A percentile compares a stretch with the other conserved stretches of the same genome.
Evolutionary conservation across 2,329 filamentous ascomycete genomes (phyloP).

Genomic region (Epichloe amarillans): DNA sequence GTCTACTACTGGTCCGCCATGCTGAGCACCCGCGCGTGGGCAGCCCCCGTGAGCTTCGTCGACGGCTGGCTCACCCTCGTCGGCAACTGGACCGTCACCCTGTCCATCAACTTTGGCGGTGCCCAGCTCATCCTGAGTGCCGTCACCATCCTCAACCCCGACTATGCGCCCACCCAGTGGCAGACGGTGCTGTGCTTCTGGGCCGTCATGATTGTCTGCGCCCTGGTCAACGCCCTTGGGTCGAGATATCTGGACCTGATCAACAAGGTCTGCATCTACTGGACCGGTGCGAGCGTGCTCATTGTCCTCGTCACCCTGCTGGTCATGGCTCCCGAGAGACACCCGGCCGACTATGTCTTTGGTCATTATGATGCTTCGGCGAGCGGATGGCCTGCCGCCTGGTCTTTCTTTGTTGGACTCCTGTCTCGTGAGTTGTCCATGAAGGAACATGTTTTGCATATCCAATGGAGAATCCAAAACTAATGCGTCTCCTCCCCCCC

Average conservation of each 20-base stretch:
- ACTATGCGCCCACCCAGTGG: slow-evolving; percentile 48
- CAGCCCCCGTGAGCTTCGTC: slow-evolving; percentile 53
- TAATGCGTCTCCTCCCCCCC: no score
- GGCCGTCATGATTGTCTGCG: slow-evolving; percentile 48
- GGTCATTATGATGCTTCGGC: slow-evolving; percentile 53
- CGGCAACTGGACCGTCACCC: slow-evolving; percentile 57
- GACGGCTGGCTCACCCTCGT: slow-evolving; percentile 64
- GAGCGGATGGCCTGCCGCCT: slow-evolving; percentile 54
- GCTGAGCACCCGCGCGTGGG: slow-evolving; percentile 47
- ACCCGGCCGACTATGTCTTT: slow-evolving; percentile 53
- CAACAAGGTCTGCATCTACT: slow-evolving; percentile 60
- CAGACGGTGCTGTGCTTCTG: slow-evolving; percentile 67
- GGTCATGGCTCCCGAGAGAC: slow-evolving; percentile 49
- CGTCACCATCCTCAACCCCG: slow-evolving; percentile 50
- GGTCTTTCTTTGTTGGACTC: slow-evolving; percentile 43
- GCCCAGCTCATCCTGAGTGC: slow-evolving; percentile 56
- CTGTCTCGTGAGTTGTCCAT: slow-evolving; percentile 28
- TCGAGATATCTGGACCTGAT: slow-evolving; percentile 46
- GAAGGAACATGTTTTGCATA: no score
- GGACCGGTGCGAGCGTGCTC: slow-evolving; percentile 56
- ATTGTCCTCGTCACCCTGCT: slow-evolving; percentile 59
- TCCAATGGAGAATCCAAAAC: no score
- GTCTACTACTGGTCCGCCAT: slow-evolving; percentile 65
- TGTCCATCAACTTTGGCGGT: slow-evolving; percentile 58
- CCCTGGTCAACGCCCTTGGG: slow-evolving; percentile 54